These are phyloP conservation scores for Phytophthora syringae DNA, from an alignment of 352 stramenopile genomes.

Conservation along the genomic window DNA sequence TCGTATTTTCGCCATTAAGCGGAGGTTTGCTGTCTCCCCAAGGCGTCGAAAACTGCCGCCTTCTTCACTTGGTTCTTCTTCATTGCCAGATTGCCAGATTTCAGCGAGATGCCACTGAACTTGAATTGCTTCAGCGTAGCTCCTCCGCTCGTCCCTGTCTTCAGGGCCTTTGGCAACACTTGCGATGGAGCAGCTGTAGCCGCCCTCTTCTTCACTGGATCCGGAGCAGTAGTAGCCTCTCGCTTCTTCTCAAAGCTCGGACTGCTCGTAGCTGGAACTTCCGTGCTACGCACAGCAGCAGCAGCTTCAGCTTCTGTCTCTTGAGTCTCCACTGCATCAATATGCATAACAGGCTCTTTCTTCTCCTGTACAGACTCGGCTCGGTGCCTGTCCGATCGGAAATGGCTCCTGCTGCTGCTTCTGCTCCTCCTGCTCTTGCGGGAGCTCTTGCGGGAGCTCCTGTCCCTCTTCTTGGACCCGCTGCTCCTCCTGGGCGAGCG, in stretches of 20 bases:
- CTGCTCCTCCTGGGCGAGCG: constrained; percentile 32
- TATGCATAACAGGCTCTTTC: constrained; percentile 1
- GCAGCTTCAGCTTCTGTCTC: background rate
- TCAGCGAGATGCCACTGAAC: constrained; percentile 76
- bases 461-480: constrained; percentile 33
- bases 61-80: constrained; percentile 17
- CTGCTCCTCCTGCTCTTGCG: constrained; percentile 31
- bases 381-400: constrained; percentile 3
- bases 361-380: constrained; percentile 28
- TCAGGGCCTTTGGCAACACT: constrained; percentile 7
- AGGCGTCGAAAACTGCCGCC: constrained; percentile 26
- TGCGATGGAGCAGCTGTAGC: background rate
- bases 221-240: background rate
- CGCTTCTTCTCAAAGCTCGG: constrained; percentile 15
- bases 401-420: constrained; percentile 15
- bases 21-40: constrained; percentile 19
- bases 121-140: constrained; percentile 60
- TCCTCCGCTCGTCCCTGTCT: constrained; percentile 2
- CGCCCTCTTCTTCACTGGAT: constrained; percentile 18
- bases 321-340: background rate
- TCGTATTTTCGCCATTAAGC: constrained; percentile 23
- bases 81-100: constrained; percentile 26
- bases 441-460: constrained; percentile 24
- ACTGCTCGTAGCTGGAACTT: background rate
- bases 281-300: constrained; percentile 3